phyloP scores from a whole-genome alignment of 768 basidiomycete species.

The Hygrocybe coccinea region DNA sequence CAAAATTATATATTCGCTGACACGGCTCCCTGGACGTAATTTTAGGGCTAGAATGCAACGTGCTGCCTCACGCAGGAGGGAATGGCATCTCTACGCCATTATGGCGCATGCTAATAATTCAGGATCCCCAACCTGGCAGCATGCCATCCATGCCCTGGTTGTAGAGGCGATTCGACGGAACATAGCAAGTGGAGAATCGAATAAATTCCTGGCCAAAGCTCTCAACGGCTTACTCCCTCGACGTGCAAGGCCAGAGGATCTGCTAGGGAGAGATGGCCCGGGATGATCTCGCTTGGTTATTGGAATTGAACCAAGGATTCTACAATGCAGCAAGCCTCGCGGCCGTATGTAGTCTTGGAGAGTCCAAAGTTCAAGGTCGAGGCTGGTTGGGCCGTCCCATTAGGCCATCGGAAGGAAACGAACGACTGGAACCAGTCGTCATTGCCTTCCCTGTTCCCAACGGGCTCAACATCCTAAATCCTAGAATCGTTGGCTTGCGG shows the following conservation, averaged over 20 bases:
- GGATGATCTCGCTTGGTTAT: constrained; percentile 20
- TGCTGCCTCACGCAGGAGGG: background rate
- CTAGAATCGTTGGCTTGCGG: background rate
- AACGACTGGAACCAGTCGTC: constrained; percentile 20
- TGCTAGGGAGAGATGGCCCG: constrained; percentile 19
- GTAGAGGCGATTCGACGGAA: constrained; percentile 21
- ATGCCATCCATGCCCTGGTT: constrained; percentile 20
- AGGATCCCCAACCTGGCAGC: constrained; percentile 15
- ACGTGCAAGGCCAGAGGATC: constrained; percentile 15
- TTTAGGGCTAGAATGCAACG: constrained; percentile 5
- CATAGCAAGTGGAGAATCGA: constrained; percentile 11
- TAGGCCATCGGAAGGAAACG: constrained; percentile 15
- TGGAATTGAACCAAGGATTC: constrained; percentile 25
- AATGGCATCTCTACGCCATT: constrained; percentile 17
- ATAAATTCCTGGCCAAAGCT: constrained; percentile 18
- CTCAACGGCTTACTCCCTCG: constrained; percentile 21
- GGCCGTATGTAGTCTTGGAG: constrained; percentile 16
- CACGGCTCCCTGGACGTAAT: background rate
- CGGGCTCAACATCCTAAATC: background rate
- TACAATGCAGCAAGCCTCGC: constrained; percentile 23
- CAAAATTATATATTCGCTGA: background rate
- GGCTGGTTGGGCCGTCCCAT: constrained; percentile 23
- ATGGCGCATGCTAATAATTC: constrained; percentile 17
- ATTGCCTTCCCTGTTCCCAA: constrained; percentile 17
- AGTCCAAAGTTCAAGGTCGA: constrained; percentile 2